A percentile compares a stretch with the other conserved stretches of the same genome.
phyloP scores from a whole-genome alignment of 2,329 filamentous ascomycete species.

The Epichloe baconii region DNA sequence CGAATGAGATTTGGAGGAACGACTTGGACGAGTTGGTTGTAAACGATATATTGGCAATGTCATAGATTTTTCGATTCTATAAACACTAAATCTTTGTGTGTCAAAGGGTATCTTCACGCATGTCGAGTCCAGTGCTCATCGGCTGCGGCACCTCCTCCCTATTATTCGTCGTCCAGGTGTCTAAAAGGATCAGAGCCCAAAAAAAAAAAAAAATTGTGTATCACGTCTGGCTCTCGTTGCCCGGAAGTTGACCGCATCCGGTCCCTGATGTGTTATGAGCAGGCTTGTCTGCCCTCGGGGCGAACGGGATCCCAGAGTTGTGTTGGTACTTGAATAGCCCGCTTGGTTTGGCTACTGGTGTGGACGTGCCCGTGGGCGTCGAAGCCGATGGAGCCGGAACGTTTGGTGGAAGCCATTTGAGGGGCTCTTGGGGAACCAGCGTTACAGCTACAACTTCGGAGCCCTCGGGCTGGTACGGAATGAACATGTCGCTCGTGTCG shows the following conservation, averaged over 20 bases:
- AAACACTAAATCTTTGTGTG: too few relatives aligned
- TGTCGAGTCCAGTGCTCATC: too few relatives aligned
- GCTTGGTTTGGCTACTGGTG: constrained; percentile 21
- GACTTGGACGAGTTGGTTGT: too few relatives aligned
- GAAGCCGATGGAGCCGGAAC: constrained; percentile 21
- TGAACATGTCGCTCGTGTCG: constrained; percentile 28
- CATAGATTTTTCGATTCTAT: too few relatives aligned
- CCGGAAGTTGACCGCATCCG: background rate
- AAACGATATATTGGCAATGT: too few relatives aligned
- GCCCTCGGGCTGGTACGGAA: constrained; percentile 44
- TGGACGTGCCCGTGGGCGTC: constrained; percentile 18
- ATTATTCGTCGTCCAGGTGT: too few relatives aligned
- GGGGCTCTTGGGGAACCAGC: constrained; percentile 23
- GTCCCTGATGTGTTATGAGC: background rate
- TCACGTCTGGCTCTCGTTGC: background rate
- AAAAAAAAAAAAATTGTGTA: too few relatives aligned
- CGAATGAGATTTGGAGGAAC: too few relatives aligned
- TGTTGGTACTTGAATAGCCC: constrained; percentile 20
- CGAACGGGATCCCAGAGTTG: constrained; percentile 36
- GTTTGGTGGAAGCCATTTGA: constrained; percentile 41
- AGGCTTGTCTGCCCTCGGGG: constrained; percentile 14
- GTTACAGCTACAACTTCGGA: constrained; percentile 27
- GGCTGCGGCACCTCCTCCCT: too few relatives aligned
- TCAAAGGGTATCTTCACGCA: too few relatives aligned
- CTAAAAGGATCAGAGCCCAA: too few relatives aligned